phyloP scores from a whole-genome alignment of 148 eudicot species.

The Nepenthes gracilis region DNA sequence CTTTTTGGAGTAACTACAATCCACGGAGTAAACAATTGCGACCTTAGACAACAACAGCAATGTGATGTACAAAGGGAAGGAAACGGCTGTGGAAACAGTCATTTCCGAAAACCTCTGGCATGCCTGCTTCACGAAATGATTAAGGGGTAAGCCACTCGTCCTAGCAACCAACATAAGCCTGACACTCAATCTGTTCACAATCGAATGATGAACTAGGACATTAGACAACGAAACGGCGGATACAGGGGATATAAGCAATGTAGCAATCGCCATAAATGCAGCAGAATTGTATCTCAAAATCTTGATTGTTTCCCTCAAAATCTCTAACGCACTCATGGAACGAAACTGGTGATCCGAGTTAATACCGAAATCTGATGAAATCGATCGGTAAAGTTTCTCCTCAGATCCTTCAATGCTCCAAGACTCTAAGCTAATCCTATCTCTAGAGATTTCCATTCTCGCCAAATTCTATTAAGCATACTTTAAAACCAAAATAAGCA shows the following conservation, averaged over 20 bases:
- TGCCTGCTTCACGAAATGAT: conserved; percentile 53
- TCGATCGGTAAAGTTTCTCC: background rate
- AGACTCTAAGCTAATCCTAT: conserved; percentile 1
- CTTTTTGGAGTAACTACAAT: conserved; percentile 75
- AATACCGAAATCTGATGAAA: background rate
- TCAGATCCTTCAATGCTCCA: conserved; percentile 1
- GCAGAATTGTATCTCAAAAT: conserved; percentile 58
- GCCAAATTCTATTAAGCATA: background rate
- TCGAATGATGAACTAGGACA: conserved; percentile 51
- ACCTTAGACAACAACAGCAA: conserved; percentile 71
- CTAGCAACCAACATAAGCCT: conserved; percentile 56
- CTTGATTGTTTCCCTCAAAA: conserved; percentile 71
- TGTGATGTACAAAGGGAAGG: conserved; percentile 69
- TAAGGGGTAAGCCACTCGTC: conserved; percentile 70
- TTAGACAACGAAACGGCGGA: conserved; percentile 59
- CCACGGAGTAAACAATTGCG: conserved; percentile 69
- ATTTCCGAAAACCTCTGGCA: conserved; percentile 66
- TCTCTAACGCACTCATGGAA: conserved; percentile 61
- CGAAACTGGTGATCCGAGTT: conserved; percentile 13
- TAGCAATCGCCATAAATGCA: conserved; percentile 56
- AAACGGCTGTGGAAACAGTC: conserved; percentile 47
- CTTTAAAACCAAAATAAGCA: too few relatives aligned
- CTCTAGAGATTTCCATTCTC: background rate
- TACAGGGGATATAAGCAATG: conserved; percentile 70
- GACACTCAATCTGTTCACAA: conserved; percentile 50